Evolutionary conservation across 2,329 filamentous ascomycete genomes (phyloP).

Genomic region (Phyllosticta paracitricarpa): DNA sequence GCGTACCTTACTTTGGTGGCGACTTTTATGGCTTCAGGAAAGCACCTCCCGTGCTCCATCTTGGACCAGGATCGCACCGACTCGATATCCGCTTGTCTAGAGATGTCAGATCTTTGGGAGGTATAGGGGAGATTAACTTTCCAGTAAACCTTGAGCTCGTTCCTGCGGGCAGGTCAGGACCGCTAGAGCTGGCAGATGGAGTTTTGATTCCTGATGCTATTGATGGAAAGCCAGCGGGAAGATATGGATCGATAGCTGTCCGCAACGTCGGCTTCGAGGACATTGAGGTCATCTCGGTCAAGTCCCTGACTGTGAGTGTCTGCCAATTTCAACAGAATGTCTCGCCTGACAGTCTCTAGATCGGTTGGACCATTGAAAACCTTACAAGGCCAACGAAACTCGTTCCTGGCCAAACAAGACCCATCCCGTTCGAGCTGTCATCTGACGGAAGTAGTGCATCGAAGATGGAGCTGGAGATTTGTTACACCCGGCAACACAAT

Average conservation of each 20-base stretch:
- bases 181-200: slow-evolving; percentile 23
- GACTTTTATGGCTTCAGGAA: slow-evolving; percentile 45
- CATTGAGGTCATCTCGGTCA: slow-evolving; percentile 26
- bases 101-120: slow-evolving; percentile 49
- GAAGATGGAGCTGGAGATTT: slow-evolving; percentile 18
- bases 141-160: slow-evolving; percentile 27
- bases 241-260: slow-evolving; percentile 39
- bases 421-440: slow-evolving; percentile 28
- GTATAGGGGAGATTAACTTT: slow-evolving; percentile 34
- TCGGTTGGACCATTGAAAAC: neutral
- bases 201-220: slow-evolving; percentile 42
- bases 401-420: slow-evolving; percentile 32
- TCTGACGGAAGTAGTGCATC: slow-evolving; percentile 15
- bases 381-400: neutral
- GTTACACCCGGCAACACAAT: slow-evolving; percentile 15
- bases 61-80: slow-evolving; percentile 40
- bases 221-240: slow-evolving; percentile 35
- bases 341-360: neutral
- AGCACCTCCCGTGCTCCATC: slow-evolving; percentile 40
- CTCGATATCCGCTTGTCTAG: slow-evolving; percentile 45
- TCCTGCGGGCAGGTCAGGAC: slow-evolving; percentile 16
- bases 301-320: slow-evolving; percentile 6
- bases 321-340: neutral
- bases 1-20: slow-evolving; percentile 44
- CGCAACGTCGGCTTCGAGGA: slow-evolving; percentile 34